Percentiles rank a stretch among this genome's conserved stretches.
phyloP scores from a whole-genome alignment of 1,284 basidiomycete species.

The Chondrostereum purpureum region DNA sequence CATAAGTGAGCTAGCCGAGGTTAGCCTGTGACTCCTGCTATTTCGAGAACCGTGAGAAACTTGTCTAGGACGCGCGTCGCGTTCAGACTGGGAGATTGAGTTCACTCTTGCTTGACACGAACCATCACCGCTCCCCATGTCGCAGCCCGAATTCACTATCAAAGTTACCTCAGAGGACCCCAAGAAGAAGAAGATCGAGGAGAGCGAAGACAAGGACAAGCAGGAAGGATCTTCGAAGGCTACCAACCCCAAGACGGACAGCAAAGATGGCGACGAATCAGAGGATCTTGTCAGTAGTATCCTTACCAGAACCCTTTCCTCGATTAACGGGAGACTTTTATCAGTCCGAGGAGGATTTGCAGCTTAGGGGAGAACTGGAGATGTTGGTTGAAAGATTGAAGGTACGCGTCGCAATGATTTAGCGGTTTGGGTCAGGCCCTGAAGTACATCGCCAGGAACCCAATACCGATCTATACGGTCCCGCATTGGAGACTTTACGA shows the following conservation, averaged over 20 bases:
- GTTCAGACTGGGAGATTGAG: conserved; percentile 4
- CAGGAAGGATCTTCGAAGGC: conserved; percentile 36
- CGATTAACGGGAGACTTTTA: no score
- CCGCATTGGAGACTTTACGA: conserved; percentile 90
- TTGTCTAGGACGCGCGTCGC: conserved; percentile 17
- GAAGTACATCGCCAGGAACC: conserved; percentile 59
- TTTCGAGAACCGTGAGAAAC: conserved; percentile 5
- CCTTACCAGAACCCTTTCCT: conserved; percentile 13
- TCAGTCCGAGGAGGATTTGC: conserved; percentile 92
- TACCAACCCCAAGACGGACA: conserved; percentile 53
- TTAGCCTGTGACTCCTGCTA: no score
- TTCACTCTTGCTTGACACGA: no score
- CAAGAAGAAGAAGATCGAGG: conserved; percentile 58
- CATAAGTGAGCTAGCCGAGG: no score
- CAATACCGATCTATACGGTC: conserved; percentile 78
- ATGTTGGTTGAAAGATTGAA: conserved; percentile 95
- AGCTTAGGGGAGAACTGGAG: conserved; percentile 93
- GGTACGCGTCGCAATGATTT: conserved; percentile 57
- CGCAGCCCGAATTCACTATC: conserved; percentile 49
- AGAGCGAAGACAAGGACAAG: conserved; percentile 33
- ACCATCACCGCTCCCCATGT: conserved; percentile 32
- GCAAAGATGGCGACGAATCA: conserved; percentile 72
- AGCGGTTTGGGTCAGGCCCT: conserved; percentile 84
- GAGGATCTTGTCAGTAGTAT: conserved; percentile 30
- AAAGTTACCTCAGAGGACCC: conserved; percentile 67